A percentile compares a stretch with the other conserved stretches of the same genome.
Conservation (phyloP, 1,284 basidiomycete genomes). For the Coniophora puteana region DNA sequence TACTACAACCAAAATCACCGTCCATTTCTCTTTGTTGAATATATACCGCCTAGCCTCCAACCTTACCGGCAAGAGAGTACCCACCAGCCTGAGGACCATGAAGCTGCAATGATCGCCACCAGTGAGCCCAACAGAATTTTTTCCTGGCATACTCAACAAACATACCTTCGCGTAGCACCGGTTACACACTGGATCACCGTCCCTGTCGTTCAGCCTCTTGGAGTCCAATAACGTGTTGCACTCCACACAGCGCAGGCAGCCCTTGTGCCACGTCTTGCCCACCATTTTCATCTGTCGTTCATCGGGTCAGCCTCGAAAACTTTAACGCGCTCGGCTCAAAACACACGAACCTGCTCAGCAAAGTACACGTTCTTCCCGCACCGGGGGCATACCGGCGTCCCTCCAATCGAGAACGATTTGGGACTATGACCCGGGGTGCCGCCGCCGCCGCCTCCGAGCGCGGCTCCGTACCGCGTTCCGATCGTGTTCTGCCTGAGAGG, state of each 20-base stretch:
- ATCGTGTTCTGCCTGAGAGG: constrained; percentile 39
- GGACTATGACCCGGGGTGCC: no score
- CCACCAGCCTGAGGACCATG: constrained; percentile 71
- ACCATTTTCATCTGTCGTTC: constrained; percentile 64
- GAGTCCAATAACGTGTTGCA: constrained; percentile 67
- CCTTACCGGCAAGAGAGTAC: constrained; percentile 70
- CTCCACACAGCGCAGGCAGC: constrained; percentile 68
- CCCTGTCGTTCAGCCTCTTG: constrained; percentile 66
- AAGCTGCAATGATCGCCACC: constrained; percentile 36
- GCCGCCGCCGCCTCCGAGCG: constrained; percentile 29
- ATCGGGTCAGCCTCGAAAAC: constrained; percentile 13
- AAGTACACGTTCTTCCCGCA: constrained; percentile 61
- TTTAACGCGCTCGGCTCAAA: neutral
- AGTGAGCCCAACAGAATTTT: constrained; percentile 2
- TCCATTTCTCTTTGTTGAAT: no score
- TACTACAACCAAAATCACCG: no score
- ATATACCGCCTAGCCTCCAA: constrained; percentile 39
- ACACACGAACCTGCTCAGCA: constrained; percentile 50
- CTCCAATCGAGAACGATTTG: constrained; percentile 37
- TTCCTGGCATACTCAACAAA: constrained; percentile 6
- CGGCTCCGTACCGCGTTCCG: constrained; percentile 50
- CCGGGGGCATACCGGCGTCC: constrained; percentile 50
- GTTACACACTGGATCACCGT: constrained; percentile 64
- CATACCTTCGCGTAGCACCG: constrained; percentile 71
- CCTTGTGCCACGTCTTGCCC: constrained; percentile 73